A percentile compares a stretch with the other conserved stretches of the same genome.
Evolutionary conservation across 2,329 filamentous ascomycete species (phyloP).

Genomic region (Calonectria montana): DNA sequence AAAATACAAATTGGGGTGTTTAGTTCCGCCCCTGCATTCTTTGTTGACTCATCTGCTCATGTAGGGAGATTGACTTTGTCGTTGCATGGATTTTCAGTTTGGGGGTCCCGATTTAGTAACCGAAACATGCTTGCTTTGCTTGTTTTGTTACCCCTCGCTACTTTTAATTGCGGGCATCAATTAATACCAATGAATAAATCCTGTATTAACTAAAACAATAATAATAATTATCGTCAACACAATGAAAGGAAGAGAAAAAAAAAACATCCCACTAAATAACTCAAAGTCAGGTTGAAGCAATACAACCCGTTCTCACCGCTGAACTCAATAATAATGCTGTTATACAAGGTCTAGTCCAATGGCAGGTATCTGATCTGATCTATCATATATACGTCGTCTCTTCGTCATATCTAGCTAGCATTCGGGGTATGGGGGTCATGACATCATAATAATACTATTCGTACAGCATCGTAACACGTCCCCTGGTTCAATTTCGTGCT

Average conservation of each 20-base stretch:
- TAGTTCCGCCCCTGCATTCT: neutral
- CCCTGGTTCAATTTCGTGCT: conserved; percentile 1
- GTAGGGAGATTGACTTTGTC: no score
- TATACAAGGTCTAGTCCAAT: neutral
- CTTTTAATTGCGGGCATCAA: neutral
- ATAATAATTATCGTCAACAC: neutral
- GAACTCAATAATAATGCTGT: neutral
- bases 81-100: no score
- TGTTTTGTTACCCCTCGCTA: neutral
- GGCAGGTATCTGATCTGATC: conserved; percentile 6
- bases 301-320: neutral
- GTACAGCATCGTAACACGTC: neutral
- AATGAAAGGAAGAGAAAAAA: neutral
- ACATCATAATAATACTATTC: conserved; percentile 5
- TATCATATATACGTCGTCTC: conserved; percentile 6
- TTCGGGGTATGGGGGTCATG: neutral
- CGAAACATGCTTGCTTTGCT: neutral
- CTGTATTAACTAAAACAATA: neutral
- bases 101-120: neutral
- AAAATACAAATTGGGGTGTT: neutral
- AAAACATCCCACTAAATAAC: no score
- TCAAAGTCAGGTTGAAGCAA: neutral
- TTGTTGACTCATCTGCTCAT: neutral
- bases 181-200: neutral
- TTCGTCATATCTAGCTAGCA: conserved; percentile 1